phyloP scores from a whole-genome alignment of 2,329 filamentous ascomycete genomes.

The Apiospora saccharicola region DNA sequence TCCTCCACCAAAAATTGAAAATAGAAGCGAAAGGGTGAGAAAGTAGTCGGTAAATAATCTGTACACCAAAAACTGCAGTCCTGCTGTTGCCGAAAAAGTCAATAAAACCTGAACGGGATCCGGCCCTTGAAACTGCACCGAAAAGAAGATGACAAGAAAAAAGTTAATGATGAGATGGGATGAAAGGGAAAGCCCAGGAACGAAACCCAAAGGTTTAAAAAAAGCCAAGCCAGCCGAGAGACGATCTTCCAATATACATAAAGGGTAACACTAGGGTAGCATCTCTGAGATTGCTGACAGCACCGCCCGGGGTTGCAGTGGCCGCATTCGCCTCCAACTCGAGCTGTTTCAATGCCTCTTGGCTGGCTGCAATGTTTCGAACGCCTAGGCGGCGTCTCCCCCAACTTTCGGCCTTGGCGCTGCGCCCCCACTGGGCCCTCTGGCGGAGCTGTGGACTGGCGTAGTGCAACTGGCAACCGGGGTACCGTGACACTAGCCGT shows the following conservation, averaged over 20 bases:
- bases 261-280: background rate
- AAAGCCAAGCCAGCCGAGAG: slow-evolving; percentile 16
- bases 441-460: no score
- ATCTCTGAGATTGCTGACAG: background rate
- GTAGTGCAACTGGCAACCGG: background rate
- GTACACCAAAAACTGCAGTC: slow-evolving; percentile 23
- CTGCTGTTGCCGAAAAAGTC: slow-evolving; percentile 18
- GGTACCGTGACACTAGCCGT: slow-evolving; percentile 13
- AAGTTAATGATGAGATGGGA: slow-evolving; percentile 10
- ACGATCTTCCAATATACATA: background rate
- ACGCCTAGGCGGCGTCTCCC: background rate
- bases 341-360: slow-evolving; percentile 13
- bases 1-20: background rate
- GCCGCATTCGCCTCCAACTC: slow-evolving; percentile 9
- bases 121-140: background rate
- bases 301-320: background rate
- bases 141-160: background rate
- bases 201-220: background rate
- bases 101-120: background rate
- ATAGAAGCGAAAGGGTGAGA: background rate
- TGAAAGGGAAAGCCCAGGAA: slow-evolving; percentile 4
- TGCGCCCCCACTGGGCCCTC: background rate
- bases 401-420: background rate
- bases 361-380: slow-evolving; percentile 13
- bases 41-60: background rate